Evolutionary conservation across 805 yeast genomes (phyloP).

Genomic region (Lipomyces lipofer): DNA sequence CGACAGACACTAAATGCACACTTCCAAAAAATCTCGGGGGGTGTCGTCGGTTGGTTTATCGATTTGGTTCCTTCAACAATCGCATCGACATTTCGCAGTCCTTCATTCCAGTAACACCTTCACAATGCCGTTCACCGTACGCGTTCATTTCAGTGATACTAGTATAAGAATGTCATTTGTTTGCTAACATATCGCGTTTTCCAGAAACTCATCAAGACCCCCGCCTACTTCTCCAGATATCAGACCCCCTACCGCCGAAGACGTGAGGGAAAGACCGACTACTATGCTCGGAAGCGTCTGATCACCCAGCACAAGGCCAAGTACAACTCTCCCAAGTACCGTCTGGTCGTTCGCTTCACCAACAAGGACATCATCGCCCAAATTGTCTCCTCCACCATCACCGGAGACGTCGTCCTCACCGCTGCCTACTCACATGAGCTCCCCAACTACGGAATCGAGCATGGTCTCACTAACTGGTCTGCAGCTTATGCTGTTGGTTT

Average conservation of each 20-base stretch:
- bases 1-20: too few relatives aligned
- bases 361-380: conserved; percentile 99
- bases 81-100: too few relatives aligned
- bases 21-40: too few relatives aligned
- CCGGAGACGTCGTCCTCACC: conserved; percentile 93
- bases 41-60: too few relatives aligned
- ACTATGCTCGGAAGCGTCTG: conserved; percentile 99
- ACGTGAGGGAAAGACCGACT: conserved; percentile 99
- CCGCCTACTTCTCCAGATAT: conserved; percentile 98
- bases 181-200: background rate
- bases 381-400: conserved; percentile 92
- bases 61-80: too few relatives aligned
- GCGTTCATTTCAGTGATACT: background rate
- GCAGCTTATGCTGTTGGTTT: conserved; percentile 99
- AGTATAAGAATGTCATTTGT: background rate
- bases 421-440: conserved; percentile 99
- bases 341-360: conserved; percentile 99
- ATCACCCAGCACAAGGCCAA: conserved; percentile 99
- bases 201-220: conserved; percentile 56
- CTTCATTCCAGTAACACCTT: too few relatives aligned
- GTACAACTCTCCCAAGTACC: conserved; percentile 99
- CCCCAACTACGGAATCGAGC: conserved; percentile 95
- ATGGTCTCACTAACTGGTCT: conserved; percentile 99
- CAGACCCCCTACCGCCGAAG: conserved; percentile 99
- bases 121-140: conserved; percentile 33